Evolutionary conservation across 1,284 basidiomycete species (phyloP).

Genomic region (Cryptococcus sp.): DNA sequence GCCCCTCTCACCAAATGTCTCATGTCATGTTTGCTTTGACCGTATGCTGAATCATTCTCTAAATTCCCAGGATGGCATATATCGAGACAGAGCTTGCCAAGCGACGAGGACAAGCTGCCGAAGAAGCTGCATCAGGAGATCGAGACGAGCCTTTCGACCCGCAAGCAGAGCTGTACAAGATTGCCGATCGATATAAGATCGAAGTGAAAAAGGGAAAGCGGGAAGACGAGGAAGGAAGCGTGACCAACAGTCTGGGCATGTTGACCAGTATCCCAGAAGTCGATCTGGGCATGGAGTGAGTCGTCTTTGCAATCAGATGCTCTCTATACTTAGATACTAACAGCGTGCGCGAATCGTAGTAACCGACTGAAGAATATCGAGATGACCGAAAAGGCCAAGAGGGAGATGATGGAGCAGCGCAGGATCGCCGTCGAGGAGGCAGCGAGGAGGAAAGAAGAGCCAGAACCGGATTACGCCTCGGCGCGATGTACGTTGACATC

Average conservation of each 20-base stretch:
- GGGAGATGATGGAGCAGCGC: conserved; percentile 72
- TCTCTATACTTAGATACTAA: background rate
- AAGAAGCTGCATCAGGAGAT: conserved; percentile 54
- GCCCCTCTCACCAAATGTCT: background rate
- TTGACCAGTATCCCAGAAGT: conserved; percentile 95
- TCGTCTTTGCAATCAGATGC: conserved; percentile 23
- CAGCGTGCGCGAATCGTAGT: conserved; percentile 54
- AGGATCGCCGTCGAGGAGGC: conserved; percentile 45
- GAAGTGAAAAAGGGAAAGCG: conserved; percentile 38
- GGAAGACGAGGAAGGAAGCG: conserved; percentile 76
- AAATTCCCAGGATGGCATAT: conserved; percentile 82
- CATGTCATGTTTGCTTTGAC: background rate
- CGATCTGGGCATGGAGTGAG: conserved; percentile 95
- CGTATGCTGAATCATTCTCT: background rate
- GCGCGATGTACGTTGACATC: conserved; percentile 68
- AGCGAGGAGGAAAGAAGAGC: conserved; percentile 55
- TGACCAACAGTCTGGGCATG: conserved; percentile 90
- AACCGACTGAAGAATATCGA: conserved; percentile 90
- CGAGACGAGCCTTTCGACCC: conserved; percentile 62
- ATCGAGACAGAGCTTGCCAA: conserved; percentile 90
- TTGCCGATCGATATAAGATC: conserved; percentile 58
- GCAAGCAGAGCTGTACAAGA: conserved; percentile 76
- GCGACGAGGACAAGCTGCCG: conserved; percentile 62
- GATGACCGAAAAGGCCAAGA: conserved; percentile 93
- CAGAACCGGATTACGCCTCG: conserved; percentile 69